These are phyloP conservation scores for Parathielavia hyrcaniae DNA, from an alignment of 495 filamentous ascomycete species.

Conservation along the genomic window DNA sequence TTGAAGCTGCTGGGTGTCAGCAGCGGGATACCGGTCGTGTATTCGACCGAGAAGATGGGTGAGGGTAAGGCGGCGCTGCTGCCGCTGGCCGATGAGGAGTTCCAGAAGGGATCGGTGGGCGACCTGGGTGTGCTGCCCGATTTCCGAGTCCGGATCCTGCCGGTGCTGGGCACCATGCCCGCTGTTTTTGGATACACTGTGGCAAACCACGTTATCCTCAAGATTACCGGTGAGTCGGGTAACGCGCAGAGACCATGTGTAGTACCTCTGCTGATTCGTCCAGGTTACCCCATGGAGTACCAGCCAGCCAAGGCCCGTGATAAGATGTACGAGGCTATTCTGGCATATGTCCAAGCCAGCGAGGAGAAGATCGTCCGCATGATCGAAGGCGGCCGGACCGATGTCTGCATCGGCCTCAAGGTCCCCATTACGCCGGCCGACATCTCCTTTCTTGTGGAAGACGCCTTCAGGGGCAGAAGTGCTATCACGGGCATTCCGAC, in stretches of 20 bases:
- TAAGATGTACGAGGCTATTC: conserved; percentile 82
- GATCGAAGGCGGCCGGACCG: conserved; percentile 46
- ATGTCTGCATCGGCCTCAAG: conserved; percentile 61
- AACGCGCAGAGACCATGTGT: not conserved
- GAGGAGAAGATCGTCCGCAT: conserved; percentile 64
- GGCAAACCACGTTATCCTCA: conserved; percentile 86
- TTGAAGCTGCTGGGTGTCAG: conserved; percentile 75
- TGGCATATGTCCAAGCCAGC: conserved; percentile 61
- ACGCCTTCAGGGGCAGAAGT: conserved; percentile 80
- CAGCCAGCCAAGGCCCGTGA: conserved; percentile 71
- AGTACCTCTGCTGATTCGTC: not conserved
- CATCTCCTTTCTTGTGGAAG: conserved; percentile 79
- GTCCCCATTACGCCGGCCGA: conserved; percentile 72
- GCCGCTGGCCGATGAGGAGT: conserved; percentile 84
- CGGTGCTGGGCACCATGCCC: conserved; percentile 94
- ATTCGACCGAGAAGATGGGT: conserved; percentile 84
- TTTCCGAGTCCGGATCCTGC: conserved; percentile 88
- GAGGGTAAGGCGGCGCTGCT: conserved; percentile 86
- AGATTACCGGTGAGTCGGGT: conserved; percentile 50
- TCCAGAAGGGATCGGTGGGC: conserved; percentile 74
- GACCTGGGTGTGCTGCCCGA: conserved; percentile 85
- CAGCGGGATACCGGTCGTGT: conserved; percentile 83
- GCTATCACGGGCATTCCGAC: conserved; percentile 73
- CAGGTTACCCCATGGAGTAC: conserved; percentile 81
- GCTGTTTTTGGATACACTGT: conserved; percentile 86